A percentile compares a stretch with the other conserved stretches of the same genome.
These are phyloP conservation scores for Arachnomyces sp. DNA, from an alignment of 2,329 filamentous ascomycete genomes.

Conservation along the genomic window DNA sequence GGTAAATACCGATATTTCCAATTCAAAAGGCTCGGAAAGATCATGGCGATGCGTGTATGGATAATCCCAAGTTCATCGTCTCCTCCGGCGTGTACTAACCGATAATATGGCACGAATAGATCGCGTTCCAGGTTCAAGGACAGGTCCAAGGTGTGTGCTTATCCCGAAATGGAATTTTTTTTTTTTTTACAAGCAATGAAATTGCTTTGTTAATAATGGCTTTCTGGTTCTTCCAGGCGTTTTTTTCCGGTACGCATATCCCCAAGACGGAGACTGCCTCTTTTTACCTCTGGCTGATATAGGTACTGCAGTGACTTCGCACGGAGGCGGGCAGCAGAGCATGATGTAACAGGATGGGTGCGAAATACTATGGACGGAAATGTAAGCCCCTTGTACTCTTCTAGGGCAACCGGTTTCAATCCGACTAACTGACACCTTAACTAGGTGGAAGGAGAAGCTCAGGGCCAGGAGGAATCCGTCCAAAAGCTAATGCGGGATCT, in stretches of 20 bases:
- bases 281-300: background rate
- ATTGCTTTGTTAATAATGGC: background rate
- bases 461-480: slow-evolving; percentile 61
- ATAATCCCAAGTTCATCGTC: background rate
- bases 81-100: background rate
- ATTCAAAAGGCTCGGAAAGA: too few species aligned
- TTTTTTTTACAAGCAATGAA: background rate
- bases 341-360: slow-evolving; percentile 43
- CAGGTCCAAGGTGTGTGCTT: slow-evolving; percentile 57
- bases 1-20: too few species aligned
- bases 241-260: slow-evolving; percentile 39
- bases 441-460: slow-evolving; percentile 83
- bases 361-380: slow-evolving; percentile 41
- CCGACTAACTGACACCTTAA: background rate
- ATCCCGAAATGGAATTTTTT: background rate
- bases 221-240: slow-evolving; percentile 28
- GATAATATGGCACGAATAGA: slow-evolving; percentile 13
- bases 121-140: slow-evolving; percentile 51
- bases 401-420: background rate
- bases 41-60: slow-evolving; percentile 10
- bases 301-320: slow-evolving; percentile 31
- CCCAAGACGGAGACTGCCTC: too few species aligned
- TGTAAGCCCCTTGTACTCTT: slow-evolving; percentile 21
- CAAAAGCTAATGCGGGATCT: slow-evolving; percentile 66
- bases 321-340: slow-evolving; percentile 33